phyloP scores from a whole-genome alignment of 805 yeast species.

The Saccharomycopsis fodiens region DNA sequence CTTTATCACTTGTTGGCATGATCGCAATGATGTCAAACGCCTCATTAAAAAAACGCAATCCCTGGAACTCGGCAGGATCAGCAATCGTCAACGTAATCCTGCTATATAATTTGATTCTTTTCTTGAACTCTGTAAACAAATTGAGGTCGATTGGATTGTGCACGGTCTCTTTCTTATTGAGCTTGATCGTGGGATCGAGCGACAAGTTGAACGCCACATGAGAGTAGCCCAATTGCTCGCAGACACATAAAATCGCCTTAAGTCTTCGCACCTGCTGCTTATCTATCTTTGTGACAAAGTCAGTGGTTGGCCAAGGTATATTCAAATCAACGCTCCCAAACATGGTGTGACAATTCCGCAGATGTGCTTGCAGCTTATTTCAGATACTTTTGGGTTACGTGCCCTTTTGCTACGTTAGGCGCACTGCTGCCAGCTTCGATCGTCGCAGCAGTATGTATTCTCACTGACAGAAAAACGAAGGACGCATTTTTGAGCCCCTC shows the following conservation, averaged over 20 bases:
- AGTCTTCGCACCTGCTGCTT: conserved; percentile 36
- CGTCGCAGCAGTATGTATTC: no score
- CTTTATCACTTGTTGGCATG: conserved; percentile 72
- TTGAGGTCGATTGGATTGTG: conserved; percentile 36
- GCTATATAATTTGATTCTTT: conserved; percentile 45
- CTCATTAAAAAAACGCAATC: conserved; percentile 33
- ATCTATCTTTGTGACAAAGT: conserved; percentile 37
- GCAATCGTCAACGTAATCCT: conserved; percentile 70
- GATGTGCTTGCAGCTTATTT: no score
- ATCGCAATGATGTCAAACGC: conserved; percentile 77
- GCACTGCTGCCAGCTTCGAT: no score
- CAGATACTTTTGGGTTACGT: no score
- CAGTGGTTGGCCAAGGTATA: conserved; percentile 61
- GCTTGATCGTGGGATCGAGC: conserved; percentile 41
- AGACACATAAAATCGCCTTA: conserved; percentile 43
- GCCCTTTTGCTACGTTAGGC: no score
- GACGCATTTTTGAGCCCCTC: no score
- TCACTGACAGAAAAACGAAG: no score
- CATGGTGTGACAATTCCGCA: no score
- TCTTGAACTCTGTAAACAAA: conserved; percentile 26
- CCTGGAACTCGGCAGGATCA: conserved; percentile 72
- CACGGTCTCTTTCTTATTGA: conserved; percentile 35
- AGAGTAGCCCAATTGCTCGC: conserved; percentile 60
- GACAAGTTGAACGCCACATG: conserved; percentile 70
- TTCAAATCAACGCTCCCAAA: conserved; percentile 47